phyloP scores from a whole-genome alignment of 345 rosid species.

The Jatropha curcas region DNA sequence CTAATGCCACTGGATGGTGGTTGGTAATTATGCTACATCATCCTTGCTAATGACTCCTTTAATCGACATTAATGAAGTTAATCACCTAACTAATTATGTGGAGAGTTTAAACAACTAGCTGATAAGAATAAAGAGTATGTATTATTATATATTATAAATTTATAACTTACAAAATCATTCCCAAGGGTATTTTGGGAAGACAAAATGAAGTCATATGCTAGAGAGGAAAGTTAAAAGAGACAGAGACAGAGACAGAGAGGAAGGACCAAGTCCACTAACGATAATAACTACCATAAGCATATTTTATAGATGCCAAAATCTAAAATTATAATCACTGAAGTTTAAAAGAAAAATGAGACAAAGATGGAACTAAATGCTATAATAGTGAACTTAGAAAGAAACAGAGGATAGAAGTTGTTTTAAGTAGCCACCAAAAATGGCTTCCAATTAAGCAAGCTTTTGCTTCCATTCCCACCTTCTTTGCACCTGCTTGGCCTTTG shows the following conservation, averaged over 20 bases:
- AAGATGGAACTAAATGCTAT: too few species aligned
- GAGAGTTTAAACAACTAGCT: too few species aligned
- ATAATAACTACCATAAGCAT: slow-evolving; percentile 25
- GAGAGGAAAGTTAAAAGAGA: not conserved
- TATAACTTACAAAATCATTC: too few species aligned
- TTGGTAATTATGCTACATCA: not conserved
- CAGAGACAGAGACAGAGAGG: too few species aligned
- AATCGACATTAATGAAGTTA: not conserved
- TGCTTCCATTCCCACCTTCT: slow-evolving; percentile 19
- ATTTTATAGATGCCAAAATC: not conserved
- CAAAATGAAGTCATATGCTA: not conserved
- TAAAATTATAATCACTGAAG: not conserved
- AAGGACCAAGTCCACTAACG: slow-evolving; percentile 12
- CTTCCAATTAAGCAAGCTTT: slow-evolving; percentile 13
- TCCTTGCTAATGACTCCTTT: not conserved
- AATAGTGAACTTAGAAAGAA: not conserved
- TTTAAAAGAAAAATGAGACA: not conserved
- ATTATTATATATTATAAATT: too few species aligned
- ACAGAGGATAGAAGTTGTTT: not conserved
- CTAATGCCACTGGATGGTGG: not conserved
- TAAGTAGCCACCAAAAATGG: slow-evolving; percentile 24
- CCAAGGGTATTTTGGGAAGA: not conserved
- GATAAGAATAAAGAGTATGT: too few species aligned
- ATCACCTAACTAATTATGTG: not conserved
- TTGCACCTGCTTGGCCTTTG: slow-evolving; percentile 15